Conservation (phyloP, 768 basidiomycete genomes). For the Panaeolus cyanescens region DNA sequence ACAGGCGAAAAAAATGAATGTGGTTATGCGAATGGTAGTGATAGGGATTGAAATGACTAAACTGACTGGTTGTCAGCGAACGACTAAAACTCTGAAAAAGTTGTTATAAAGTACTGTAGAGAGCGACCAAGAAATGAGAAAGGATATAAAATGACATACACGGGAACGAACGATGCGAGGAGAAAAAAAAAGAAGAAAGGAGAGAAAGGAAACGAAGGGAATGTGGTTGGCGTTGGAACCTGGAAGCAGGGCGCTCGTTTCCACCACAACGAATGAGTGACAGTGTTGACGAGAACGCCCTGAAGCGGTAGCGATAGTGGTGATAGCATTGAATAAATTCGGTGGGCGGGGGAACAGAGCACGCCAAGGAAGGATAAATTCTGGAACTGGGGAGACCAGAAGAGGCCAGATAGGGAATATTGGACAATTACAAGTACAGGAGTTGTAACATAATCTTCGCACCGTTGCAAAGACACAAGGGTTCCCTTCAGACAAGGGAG, state of each 20-base stretch:
- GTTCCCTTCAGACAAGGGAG: neutral
- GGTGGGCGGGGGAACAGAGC: neutral
- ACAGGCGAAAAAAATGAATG: neutral
- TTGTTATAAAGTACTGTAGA: neutral
- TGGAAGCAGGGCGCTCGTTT: neutral
- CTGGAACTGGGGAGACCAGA: neutral
- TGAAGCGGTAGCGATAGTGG: neutral
- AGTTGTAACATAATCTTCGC: neutral
- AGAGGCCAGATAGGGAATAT: constrained; percentile 1
- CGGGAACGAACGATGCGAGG: neutral
- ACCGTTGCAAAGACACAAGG: neutral
- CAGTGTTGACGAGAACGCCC: neutral
- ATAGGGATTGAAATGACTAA: neutral
- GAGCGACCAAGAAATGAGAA: neutral
- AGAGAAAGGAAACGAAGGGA: neutral
- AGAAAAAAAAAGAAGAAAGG: neutral
- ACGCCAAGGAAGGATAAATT: neutral
- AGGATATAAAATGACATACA: constrained; percentile 2
- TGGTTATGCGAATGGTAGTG: neutral
- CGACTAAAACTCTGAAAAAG: neutral
- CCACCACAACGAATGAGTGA: neutral
- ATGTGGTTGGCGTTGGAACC: neutral
- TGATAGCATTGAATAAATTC: neutral
- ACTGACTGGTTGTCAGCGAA: neutral
- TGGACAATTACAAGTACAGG: constrained; percentile 1